Percentiles rank a stretch among this genome's conserved stretches.
These are phyloP conservation scores for Lentinula aciculospora DNA, from an alignment of 768 basidiomycete species.

Conservation along the genomic window DNA sequence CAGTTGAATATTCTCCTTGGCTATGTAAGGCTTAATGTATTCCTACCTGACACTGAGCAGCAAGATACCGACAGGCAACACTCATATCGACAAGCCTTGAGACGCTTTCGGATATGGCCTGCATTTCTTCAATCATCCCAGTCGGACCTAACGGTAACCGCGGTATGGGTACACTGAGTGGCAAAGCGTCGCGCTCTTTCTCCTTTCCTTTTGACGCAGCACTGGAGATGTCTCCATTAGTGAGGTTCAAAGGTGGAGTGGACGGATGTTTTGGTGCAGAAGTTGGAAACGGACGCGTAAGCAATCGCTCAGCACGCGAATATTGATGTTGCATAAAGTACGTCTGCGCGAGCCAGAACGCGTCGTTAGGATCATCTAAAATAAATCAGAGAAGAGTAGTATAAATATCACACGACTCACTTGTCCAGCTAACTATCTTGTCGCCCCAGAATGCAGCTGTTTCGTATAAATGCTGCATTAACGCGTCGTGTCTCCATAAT, in stretches of 20 bases:
- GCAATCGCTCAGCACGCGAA: constrained; percentile 85
- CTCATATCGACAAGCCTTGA: constrained; percentile 90
- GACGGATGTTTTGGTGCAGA: constrained; percentile 34
- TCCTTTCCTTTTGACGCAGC: constrained; percentile 53
- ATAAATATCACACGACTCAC: constrained; percentile 39
- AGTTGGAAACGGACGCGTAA: constrained; percentile 80
- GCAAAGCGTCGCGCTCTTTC: constrained; percentile 42
- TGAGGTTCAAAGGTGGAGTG: constrained; percentile 25
- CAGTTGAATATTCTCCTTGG: background rate
- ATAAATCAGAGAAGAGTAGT: constrained; percentile 8
- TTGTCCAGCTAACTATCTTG: constrained; percentile 94
- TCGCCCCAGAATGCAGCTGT: constrained; percentile 99
- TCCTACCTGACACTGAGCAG: constrained; percentile 87
- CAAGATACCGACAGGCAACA: constrained; percentile 92
- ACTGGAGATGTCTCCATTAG: constrained; percentile 36
- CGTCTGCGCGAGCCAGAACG: constrained; percentile 98
- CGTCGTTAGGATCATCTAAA: constrained; percentile 94
- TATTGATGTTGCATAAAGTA: constrained; percentile 97
- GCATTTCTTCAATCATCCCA: constrained; percentile 65
- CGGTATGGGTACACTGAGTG: constrained; percentile 29
- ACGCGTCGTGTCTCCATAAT: constrained; percentile 94
- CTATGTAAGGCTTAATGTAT: background rate
- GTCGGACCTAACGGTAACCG: constrained; percentile 69
- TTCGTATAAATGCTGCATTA: constrained; percentile 97
- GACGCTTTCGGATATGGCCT: constrained; percentile 56